phyloP scores from a whole-genome alignment of 306 rosid species.

The Carpinus viminea region DNA sequence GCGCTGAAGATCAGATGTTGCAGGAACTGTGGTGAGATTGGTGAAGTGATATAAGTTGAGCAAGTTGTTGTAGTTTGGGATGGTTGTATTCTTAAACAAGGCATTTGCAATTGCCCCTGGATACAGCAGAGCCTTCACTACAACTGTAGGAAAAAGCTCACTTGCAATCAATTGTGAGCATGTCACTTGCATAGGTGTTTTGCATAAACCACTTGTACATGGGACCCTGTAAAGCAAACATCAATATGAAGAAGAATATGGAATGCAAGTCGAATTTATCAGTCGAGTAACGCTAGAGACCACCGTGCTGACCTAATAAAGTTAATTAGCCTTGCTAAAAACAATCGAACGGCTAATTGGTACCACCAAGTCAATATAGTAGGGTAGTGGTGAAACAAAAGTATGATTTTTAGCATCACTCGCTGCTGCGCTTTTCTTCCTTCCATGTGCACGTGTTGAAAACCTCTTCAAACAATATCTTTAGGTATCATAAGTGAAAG shows the following conservation, averaged over 20 bases:
- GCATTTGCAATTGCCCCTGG: constrained; percentile 74
- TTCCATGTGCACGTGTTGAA: background rate
- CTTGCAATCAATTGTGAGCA: constrained; percentile 64
- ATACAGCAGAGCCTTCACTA: constrained; percentile 65
- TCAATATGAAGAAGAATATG: too few species aligned
- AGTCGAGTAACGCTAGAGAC: too few species aligned
- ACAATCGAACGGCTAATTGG: too few species aligned
- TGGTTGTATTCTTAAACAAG: constrained; percentile 31
- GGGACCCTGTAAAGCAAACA: constrained; percentile 47
- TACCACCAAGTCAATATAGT: too few species aligned
- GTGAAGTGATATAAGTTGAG: constrained; percentile 41
- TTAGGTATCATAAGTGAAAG: background rate
- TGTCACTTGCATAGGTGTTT: constrained; percentile 73
- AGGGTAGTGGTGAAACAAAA: too few species aligned
- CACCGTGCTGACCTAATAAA: too few species aligned
- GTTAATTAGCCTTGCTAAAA: too few species aligned
- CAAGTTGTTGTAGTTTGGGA: constrained; percentile 46
- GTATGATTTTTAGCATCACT: too few species aligned
- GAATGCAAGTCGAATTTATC: too few species aligned
- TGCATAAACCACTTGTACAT: constrained; percentile 62
- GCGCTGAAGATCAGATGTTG: constrained; percentile 58
- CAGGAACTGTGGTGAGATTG: constrained; percentile 28
- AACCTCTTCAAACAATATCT: background rate
- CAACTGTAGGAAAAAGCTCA: constrained; percentile 46
- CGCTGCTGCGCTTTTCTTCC: background rate